These are phyloP conservation scores for Kockovaella imperatae DNA, from an alignment of 768 basidiomycete species.

Conservation along the genomic window DNA sequence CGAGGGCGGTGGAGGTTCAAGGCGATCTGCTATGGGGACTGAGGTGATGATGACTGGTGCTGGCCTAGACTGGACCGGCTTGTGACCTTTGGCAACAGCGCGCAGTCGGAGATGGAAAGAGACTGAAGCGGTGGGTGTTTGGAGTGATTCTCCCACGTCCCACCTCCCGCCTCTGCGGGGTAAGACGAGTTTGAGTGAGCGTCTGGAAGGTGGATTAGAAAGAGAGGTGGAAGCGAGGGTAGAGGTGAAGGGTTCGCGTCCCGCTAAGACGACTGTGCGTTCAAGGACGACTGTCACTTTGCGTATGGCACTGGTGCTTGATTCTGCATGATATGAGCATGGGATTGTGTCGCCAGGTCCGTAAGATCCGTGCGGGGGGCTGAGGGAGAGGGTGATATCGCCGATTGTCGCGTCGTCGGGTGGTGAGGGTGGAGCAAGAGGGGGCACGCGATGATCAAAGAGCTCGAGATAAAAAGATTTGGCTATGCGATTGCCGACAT, in stretches of 20 bases:
- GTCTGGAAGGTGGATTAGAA: slow-evolving; percentile 10
- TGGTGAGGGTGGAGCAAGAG: slow-evolving; percentile 27
- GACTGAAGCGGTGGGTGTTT: slow-evolving; percentile 17
- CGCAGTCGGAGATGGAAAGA: slow-evolving; percentile 19
- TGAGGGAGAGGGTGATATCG: slow-evolving; percentile 10
- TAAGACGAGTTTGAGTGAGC: slow-evolving; percentile 8
- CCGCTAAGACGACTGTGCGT: slow-evolving; percentile 13
- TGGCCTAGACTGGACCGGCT: slow-evolving; percentile 6
- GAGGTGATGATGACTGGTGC: slow-evolving; percentile 20
- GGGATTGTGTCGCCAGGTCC: slow-evolving; percentile 29
- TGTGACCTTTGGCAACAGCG: slow-evolving; percentile 13
- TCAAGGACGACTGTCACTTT: slow-evolving; percentile 24
- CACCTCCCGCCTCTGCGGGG: slow-evolving; percentile 26
- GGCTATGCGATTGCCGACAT: slow-evolving; percentile 25
- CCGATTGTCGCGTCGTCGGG: slow-evolving; percentile 18
- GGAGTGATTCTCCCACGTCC: slow-evolving; percentile 31
- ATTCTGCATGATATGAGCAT: slow-evolving; percentile 20
- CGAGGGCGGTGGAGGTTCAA: slow-evolving; percentile 7
- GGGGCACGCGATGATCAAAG: slow-evolving; percentile 15
- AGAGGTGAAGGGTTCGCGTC: slow-evolving; percentile 1
- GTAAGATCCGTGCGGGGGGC: slow-evolving; percentile 22
- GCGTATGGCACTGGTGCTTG: slow-evolving; percentile 20
- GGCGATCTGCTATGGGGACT: slow-evolving; percentile 12
- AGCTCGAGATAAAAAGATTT: slow-evolving; percentile 27
- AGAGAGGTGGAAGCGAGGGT: slow-evolving; percentile 6